Base-by-base conservation (phyloP, 2,329 filamentous ascomycete genomes). In the Emericellopsis cladophorae region DNA sequence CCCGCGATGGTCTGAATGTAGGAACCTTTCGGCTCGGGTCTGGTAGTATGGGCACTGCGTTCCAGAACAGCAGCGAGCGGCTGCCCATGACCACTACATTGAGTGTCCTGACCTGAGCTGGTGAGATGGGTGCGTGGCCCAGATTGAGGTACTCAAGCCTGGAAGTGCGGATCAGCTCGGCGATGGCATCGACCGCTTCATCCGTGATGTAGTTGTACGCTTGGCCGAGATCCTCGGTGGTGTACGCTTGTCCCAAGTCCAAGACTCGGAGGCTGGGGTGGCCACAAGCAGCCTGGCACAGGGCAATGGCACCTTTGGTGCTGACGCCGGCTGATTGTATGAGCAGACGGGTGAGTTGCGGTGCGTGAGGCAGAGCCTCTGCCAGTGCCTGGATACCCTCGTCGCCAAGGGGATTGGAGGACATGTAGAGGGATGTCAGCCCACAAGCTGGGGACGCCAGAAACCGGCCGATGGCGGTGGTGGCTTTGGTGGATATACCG, bases 151-250 rank as follows among this genome's bases (percentile, higher is more conserved):
- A 68, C 23, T 59, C 48, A 7, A 72, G 52, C 8, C 45, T 44
- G 9, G 53, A 47, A 15, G 54, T 51, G 5, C 51, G 49, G 12
- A 44, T 45, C 39, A 70, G 43, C 15, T 70, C 48, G 12, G 49
- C 44, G 9, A 71, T 52, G 18, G 57, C 47, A 3, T 51, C 44
- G 4, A 61, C 51, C 15, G 55, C 53, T 5, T 34, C 53, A 43
- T 67, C 63, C 23, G 62, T 60, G 34, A 71, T 54, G 51, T 60
- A 70, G 44, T 71, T 72, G 54, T 65, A 70, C 23, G 62, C 62
- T 49, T 61, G 58, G 24, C 54, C 54, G 2, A 68, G 59, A 43
- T 70, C 67, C 24, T 60, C 48, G 10, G 67, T 71, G n/a, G 61
- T 59, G 48, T 61, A 70, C 16, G 59, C 60, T 48, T 70, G 67